phyloP scores from a whole-genome alignment of 1,284 basidiomycete genomes.

The Ganoderma leucocontextum region DNA sequence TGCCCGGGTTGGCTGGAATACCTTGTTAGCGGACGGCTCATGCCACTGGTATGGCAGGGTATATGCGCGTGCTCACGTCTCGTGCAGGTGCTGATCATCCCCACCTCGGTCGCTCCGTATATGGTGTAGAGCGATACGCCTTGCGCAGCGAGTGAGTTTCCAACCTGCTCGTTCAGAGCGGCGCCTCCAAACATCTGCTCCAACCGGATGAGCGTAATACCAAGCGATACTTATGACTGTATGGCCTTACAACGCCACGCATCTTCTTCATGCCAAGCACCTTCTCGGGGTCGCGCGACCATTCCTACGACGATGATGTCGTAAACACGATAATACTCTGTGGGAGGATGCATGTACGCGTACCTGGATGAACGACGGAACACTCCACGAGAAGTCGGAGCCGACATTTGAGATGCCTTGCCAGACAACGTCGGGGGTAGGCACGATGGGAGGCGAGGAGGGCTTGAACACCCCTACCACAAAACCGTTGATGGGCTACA shows the following conservation, averaged over 20 bases:
- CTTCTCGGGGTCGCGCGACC: conserved; percentile 31
- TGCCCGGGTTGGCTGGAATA: conserved; percentile 27
- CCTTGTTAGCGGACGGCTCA: background rate
- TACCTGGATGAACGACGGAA: conserved; percentile 41
- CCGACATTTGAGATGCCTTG: conserved; percentile 25
- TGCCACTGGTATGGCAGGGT: background rate
- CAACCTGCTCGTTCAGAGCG: conserved; percentile 16
- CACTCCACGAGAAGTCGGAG: conserved; percentile 33
- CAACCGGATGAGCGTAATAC: background rate
- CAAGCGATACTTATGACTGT: background rate
- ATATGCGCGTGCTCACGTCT: conserved; percentile 19
- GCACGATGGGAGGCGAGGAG: conserved; percentile 26
- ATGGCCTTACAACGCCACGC: conserved; percentile 22
- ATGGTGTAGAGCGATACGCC: conserved; percentile 16
- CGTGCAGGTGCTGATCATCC: conserved; percentile 29
- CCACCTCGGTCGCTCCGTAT: conserved; percentile 33
- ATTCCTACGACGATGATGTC: conserved; percentile 20
- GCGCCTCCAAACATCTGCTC: conserved; percentile 15
- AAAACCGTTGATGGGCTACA: conserved; percentile 27
- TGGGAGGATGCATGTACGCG: background rate
- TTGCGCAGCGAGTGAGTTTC: conserved; percentile 20
- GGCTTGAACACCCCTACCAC: conserved; percentile 30
- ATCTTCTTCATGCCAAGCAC: conserved; percentile 29
- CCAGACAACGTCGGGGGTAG: conserved; percentile 35
- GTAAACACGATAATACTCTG: background rate